Evolutionary conservation across 75 land plant genomes (phyloP).

Genomic region (Isoetes taiwanensis): DNA sequence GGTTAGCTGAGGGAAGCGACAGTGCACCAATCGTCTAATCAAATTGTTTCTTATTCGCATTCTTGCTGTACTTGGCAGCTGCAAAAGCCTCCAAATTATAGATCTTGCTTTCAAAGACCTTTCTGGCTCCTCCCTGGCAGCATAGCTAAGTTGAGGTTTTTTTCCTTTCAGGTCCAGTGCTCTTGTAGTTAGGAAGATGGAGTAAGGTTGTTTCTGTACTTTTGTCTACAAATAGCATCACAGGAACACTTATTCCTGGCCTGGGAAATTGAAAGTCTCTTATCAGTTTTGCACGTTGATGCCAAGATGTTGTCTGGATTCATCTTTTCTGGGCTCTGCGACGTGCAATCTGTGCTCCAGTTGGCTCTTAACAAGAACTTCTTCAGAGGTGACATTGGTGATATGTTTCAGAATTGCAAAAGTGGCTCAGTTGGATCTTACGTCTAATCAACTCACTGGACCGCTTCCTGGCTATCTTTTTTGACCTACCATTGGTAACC

Average conservation of each 20-base stretch:
- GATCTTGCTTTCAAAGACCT: constrained; percentile 12
- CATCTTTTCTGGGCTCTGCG: constrained; percentile 35
- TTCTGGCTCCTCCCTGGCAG: too few relatives aligned
- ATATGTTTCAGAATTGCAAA: constrained; percentile 27
- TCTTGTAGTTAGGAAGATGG: too few relatives aligned
- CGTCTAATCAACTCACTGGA: constrained; percentile 38
- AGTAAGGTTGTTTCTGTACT: constrained; percentile 16
- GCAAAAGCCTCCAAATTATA: constrained; percentile 21
- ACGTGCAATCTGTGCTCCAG: constrained; percentile 7
- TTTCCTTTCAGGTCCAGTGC: too few relatives aligned
- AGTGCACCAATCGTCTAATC: too few relatives aligned
- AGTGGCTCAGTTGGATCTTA: constrained; percentile 39
- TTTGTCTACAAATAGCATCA: constrained; percentile 30
- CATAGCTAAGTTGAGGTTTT: too few relatives aligned
- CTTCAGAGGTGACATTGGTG: constrained; percentile 31
- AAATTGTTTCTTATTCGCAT: too few relatives aligned
- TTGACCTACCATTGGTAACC: constrained; percentile 39
- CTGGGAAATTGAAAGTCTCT: constrained; percentile 17
- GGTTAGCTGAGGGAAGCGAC: too few relatives aligned
- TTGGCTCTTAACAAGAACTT: constrained; percentile 26
- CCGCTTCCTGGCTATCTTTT: constrained; percentile 45
- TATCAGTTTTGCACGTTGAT: constrained; percentile 23
- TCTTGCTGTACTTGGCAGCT: constrained; percentile 33
- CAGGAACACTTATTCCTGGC: constrained; percentile 30
- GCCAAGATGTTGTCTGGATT: constrained; percentile 35